Base-by-base conservation (phyloP, 495 filamentous ascomycete genomes). In the Hyaloscypha variabilis region DNA sequence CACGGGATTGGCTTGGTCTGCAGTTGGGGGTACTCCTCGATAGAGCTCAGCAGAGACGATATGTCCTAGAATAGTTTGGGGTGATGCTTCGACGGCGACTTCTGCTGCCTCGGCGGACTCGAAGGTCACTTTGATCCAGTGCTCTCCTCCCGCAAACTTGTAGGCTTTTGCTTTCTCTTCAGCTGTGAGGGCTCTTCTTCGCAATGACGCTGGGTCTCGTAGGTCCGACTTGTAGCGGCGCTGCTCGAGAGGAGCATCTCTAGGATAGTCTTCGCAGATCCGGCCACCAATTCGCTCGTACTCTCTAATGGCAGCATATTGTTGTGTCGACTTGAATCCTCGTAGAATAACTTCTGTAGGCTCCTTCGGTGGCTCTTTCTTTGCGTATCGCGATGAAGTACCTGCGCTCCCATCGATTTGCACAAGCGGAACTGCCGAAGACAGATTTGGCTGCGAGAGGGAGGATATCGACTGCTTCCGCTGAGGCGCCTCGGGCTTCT, bases 101-200 rank as follows among this genome's bases (percentile, higher is more conserved):
- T 93, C 90, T 23, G 92, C 93, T 4, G 92, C 88, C 64, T 89
- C 84, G 34, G 86, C 82, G 6, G 90, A 92, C 76, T 96, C 91
- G 68, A 94, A 97, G 1, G 93, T 97, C 58, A 97, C 83, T 71
- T 96, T 97, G 69, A 97, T 91, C 93, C 93, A 97, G 77, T 93
- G 86, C 65, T 88, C 84, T 19, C 93, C 93, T 60, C 91, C 88
- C 24, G 87, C 87, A 66, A 90, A 90, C 55, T 79, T 83, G 76
- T 90, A 91, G 64, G 91, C 89, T 73, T 92, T 90, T 61, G 79
- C 81, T 67, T 91, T 87, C 68, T 94, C 91, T 36, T 86, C 84
- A 28, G 82, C 74, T 19, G 91, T 88, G 21, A 96, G 74, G 6
- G 84, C 79, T 39, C 81, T 79, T 46, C 78, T 80, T 51, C 81